Evolutionary conservation across 768 basidiomycete genomes (phyloP).

Genomic region (Steccherinum ochraceum): DNA sequence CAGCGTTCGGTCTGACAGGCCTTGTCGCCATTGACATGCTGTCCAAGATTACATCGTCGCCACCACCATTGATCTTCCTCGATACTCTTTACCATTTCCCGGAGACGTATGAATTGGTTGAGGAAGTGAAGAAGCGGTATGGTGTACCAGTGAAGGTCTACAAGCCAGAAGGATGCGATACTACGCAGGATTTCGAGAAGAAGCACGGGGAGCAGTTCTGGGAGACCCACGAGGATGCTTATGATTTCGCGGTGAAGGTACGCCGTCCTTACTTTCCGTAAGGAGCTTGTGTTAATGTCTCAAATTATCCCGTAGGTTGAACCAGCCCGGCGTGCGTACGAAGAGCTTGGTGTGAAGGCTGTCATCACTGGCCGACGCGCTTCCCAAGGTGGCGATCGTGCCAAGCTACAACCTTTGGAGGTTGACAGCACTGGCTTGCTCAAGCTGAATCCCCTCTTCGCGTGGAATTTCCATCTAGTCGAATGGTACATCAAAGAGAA

Average conservation of each 20-base stretch:
- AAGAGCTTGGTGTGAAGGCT: slow-evolving; percentile 66
- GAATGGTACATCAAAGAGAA: slow-evolving; percentile 80
- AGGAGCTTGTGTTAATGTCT: not conserved
- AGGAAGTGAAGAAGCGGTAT: slow-evolving; percentile 74
- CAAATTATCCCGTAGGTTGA: slow-evolving; percentile 58
- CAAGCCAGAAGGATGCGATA: slow-evolving; percentile 67
- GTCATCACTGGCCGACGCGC: slow-evolving; percentile 95
- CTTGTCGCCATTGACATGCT: slow-evolving; percentile 94
- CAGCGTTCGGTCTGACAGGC: slow-evolving; percentile 94
- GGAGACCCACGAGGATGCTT: slow-evolving; percentile 81
- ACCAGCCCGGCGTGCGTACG: slow-evolving; percentile 85
- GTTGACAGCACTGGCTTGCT: slow-evolving; percentile 84
- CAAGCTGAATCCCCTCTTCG: slow-evolving; percentile 90
- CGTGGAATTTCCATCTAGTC: slow-evolving; percentile 81
- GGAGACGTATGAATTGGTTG: slow-evolving; percentile 87
- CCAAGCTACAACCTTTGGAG: slow-evolving; percentile 78
- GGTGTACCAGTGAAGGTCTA: slow-evolving; percentile 68
- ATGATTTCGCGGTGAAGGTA: slow-evolving; percentile 92
- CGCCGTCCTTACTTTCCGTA: slow-evolving; percentile 14
- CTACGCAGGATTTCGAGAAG: slow-evolving; percentile 66
- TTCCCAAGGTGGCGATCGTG: slow-evolving; percentile 90
- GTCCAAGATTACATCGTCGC: slow-evolving; percentile 60
- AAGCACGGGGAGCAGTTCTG: slow-evolving; percentile 79
- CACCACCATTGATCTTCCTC: slow-evolving; percentile 88
- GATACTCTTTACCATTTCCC: slow-evolving; percentile 96